A percentile compares a stretch with the other conserved stretches of the same genome.
phyloP scores from a whole-genome alignment of 2,329 filamentous ascomycete species.

The Aspergillus oerlinghausenensis region DNA sequence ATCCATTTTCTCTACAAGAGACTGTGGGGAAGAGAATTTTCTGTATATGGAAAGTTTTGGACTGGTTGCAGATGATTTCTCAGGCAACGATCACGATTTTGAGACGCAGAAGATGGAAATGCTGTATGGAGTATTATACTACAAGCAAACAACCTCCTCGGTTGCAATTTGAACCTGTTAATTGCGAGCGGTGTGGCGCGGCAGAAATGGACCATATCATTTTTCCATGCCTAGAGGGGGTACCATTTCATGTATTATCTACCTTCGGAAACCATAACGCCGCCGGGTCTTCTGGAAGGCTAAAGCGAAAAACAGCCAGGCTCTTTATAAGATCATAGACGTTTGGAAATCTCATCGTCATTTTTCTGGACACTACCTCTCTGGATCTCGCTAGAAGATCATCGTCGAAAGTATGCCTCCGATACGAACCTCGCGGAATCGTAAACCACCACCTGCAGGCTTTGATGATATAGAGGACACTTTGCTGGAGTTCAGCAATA shows the following conservation, averaged over 20 bases:
- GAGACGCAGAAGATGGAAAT: background rate
- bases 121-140: background rate
- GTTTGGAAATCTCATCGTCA: background rate
- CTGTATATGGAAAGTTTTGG: background rate
- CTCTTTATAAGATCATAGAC: background rate
- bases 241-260: background rate
- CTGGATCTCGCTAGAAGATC: background rate
- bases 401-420: slow-evolving; percentile 50
- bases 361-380: background rate
- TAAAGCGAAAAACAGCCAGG: background rate
- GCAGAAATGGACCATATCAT: slow-evolving; percentile 1
- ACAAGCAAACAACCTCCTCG: background rate
- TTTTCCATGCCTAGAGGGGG: background rate
- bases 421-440: slow-evolving; percentile 55
- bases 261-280: background rate
- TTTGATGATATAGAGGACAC: slow-evolving; percentile 67
- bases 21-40: background rate
- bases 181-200: slow-evolving; percentile 4
- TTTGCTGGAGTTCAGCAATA: slow-evolving; percentile 62
- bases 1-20: slow-evolving; percentile 27
- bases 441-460: slow-evolving; percentile 61
- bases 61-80: background rate
- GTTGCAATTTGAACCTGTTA: background rate
- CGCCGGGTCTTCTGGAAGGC: background rate
- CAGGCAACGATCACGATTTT: background rate